These are phyloP conservation scores for Quercus mongolica DNA, from an alignment of 306 rosid species.

Conservation along the genomic window DNA sequence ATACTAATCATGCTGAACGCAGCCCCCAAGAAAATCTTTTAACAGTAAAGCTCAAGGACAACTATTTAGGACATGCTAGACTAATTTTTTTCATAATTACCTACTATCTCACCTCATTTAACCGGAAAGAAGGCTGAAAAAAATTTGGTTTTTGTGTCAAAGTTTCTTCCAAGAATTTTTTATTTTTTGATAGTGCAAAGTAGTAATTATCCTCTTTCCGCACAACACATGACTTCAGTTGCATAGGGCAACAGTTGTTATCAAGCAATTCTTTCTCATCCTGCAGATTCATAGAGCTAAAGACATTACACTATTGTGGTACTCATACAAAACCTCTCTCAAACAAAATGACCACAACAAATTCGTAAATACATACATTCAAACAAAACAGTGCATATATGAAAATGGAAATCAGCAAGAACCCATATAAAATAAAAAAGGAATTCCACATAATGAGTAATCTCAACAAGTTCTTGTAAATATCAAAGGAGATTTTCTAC, in stretches of 20 bases:
- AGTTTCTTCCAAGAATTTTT: conserved; percentile 62
- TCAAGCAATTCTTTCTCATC: conserved; percentile 37
- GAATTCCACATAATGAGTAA: neutral
- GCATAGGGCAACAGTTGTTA: conserved; percentile 71
- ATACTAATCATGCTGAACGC: neutral
- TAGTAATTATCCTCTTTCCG: conserved; percentile 91
- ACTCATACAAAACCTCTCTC: conserved; percentile 4
- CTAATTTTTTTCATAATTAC: neutral
- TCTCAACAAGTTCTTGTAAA: neutral
- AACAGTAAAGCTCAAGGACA: too few relatives aligned
- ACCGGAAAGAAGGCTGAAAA: conserved; percentile 77
- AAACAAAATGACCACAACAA: neutral
- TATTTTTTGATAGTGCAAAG: conserved; percentile 82
- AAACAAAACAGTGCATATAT: too few relatives aligned
- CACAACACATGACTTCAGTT: conserved; percentile 82
- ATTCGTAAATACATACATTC: too few relatives aligned
- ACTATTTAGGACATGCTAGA: too few relatives aligned
- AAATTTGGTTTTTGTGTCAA: conserved; percentile 61
- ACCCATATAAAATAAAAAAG: neutral
- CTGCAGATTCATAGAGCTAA: conserved; percentile 35
- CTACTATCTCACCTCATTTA: conserved; percentile 57
- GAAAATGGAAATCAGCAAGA: too few relatives aligned
- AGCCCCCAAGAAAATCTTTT: neutral
- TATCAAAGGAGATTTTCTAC: neutral
- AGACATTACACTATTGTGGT: conserved; percentile 9